These are phyloP conservation scores for Tetrahymena borealis DNA, from an alignment of 73 alveolate genomes.

Conservation along the genomic window DNA sequence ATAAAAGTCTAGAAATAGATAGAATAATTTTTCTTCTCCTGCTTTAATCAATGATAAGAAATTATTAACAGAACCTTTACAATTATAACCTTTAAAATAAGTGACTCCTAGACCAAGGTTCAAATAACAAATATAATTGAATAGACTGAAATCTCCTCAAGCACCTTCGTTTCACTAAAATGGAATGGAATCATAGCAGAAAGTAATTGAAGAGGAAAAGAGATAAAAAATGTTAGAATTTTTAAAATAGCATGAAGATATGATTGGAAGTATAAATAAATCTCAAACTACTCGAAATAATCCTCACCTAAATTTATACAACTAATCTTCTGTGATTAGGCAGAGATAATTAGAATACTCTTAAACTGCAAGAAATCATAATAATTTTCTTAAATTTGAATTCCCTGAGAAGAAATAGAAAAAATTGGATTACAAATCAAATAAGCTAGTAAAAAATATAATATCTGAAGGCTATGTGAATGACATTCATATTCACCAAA, in stretches of 20 bases:
- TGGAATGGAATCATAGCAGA: not conserved
- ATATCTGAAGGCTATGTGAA: not conserved
- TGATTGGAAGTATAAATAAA: not conserved
- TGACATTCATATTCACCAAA: not conserved
- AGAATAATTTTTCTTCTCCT: not conserved
- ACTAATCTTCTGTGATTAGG: not conserved
- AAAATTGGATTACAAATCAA: not conserved
- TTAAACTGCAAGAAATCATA: not conserved
- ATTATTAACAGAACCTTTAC: not conserved
- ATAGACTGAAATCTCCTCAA: not conserved
- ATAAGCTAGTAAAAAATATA: not conserved
- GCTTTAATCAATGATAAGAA: not conserved
- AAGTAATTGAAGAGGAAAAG: not conserved
- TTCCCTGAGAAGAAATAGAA: not conserved
- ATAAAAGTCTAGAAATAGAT: not conserved
- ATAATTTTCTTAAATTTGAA: not conserved
- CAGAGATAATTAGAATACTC: not conserved
- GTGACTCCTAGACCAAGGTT: not conserved
- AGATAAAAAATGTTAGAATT: not conserved
- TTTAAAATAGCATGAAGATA: not conserved
- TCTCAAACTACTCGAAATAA: not conserved
- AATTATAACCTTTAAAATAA: not conserved
- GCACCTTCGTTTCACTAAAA: not conserved
- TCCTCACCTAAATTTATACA: not conserved
- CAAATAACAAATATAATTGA: not conserved